These are phyloP conservation scores for Fomitopsis serialis DNA, from an alignment of 768 basidiomycete genomes.

Conservation along the genomic window DNA sequence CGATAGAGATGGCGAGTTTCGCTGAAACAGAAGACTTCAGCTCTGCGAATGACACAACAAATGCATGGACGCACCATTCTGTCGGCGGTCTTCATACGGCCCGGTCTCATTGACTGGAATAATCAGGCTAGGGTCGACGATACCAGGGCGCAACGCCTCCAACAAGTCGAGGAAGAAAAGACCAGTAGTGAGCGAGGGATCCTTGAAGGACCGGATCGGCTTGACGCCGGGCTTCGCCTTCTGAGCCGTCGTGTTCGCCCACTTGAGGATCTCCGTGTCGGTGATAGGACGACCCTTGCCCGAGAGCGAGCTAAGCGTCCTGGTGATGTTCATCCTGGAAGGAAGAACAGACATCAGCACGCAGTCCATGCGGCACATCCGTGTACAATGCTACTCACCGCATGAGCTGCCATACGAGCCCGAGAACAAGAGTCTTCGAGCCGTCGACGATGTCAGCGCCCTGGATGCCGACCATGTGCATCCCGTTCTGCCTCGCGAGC, in stretches of 20 bases:
- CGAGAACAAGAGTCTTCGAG: slow-evolving; percentile 87
- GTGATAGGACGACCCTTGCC: slow-evolving; percentile 76
- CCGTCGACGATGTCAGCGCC: slow-evolving; percentile 97
- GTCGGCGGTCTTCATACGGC: slow-evolving; percentile 81
- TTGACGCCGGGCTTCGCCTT: slow-evolving; percentile 52
- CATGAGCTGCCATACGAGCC: slow-evolving; percentile 98
- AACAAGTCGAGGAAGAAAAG: slow-evolving; percentile 92
- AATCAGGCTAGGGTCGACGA: slow-evolving; percentile 86
- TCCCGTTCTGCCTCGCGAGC: slow-evolving; percentile 84
- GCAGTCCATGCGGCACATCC: background rate
- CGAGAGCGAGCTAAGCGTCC: slow-evolving; percentile 76
- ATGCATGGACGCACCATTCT: slow-evolving; percentile 65
- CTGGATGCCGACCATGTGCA: slow-evolving; percentile 97
- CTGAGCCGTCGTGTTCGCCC: slow-evolving; percentile 91
- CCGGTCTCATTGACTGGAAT: slow-evolving; percentile 53
- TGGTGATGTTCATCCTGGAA: slow-evolving; percentile 76
- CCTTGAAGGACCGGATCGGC: slow-evolving; percentile 89
- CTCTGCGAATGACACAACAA: background rate
- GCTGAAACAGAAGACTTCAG: slow-evolving; percentile 39
- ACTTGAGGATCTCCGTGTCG: slow-evolving; percentile 91
- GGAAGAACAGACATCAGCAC: background rate
- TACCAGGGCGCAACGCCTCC: slow-evolving; percentile 87
- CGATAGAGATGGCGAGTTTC: slow-evolving; percentile 96
- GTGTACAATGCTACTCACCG: slow-evolving; percentile 43
- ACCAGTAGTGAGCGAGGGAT: slow-evolving; percentile 82